Conservation (phyloP, 371 early-diverging fungal species). For the Saksenaea vasiformis region DNA sequence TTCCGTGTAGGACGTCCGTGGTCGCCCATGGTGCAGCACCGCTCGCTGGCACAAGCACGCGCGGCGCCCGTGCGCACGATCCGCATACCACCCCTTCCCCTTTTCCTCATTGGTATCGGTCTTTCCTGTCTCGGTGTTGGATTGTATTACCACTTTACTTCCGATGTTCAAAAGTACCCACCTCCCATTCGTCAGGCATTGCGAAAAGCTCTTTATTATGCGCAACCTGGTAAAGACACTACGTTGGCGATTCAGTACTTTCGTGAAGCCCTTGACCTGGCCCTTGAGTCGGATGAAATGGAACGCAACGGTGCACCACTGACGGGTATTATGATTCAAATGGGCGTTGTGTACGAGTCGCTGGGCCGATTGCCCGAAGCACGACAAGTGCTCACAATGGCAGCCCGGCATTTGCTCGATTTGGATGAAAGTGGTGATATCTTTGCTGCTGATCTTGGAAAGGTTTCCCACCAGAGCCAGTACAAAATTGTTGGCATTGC, state of each 20-base stretch:
- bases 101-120: conserved; percentile 41
- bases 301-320: conserved; percentile 55
- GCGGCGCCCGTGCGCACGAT: conserved; percentile 14
- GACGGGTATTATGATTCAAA: conserved; percentile 67
- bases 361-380: conserved; percentile 58
- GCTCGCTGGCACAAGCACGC: not conserved
- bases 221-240: conserved; percentile 51
- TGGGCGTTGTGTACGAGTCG: conserved; percentile 52
- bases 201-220: conserved; percentile 63
- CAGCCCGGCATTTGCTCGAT: conserved; percentile 41
- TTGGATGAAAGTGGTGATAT: conserved; percentile 19
- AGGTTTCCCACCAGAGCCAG: conserved; percentile 26
- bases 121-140: conserved; percentile 50
- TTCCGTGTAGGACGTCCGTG: not conserved
- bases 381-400: conserved; percentile 48
- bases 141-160: conserved; percentile 56
- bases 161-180: conserved; percentile 63
- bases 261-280: conserved; percentile 49
- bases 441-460: conserved; percentile 14
- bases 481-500: conserved; percentile 58
- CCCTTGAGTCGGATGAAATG: conserved; percentile 48
- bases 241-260: conserved; percentile 53
- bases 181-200: conserved; percentile 54
- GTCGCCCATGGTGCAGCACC: not conserved
- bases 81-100: conserved; percentile 37